phyloP scores from a whole-genome alignment of 2,329 filamentous ascomycete genomes.

The Aspergillus pseudotamarii region DNA sequence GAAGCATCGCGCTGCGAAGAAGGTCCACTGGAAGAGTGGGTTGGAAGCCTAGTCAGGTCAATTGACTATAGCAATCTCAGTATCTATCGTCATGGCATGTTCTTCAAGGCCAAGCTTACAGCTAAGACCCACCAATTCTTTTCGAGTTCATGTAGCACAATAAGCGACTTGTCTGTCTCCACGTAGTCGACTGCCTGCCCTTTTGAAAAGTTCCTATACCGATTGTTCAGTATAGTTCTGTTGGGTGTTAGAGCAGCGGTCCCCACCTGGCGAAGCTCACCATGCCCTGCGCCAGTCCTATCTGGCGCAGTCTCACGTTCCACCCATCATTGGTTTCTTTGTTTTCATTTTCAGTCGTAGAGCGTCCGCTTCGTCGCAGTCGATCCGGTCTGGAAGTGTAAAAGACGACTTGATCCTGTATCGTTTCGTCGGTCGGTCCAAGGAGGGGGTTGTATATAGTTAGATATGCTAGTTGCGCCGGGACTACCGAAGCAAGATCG shows the following conservation, averaged over 20 bases:
- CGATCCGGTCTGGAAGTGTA: slow-evolving; percentile 66
- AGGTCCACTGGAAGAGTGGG: slow-evolving; percentile 49
- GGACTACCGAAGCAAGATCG: slow-evolving; percentile 55
- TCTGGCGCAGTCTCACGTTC: slow-evolving; percentile 87
- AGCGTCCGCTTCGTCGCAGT: slow-evolving; percentile 26
- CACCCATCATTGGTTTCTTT: slow-evolving; percentile 62
- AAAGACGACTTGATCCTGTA: slow-evolving; percentile 86
- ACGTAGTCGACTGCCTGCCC: slow-evolving; percentile 78
- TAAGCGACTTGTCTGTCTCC: slow-evolving; percentile 85
- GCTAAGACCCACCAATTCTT: slow-evolving; percentile 93
- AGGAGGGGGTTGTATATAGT: slow-evolving; percentile 93
- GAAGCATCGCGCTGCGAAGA: slow-evolving; percentile 39
- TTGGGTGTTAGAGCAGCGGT: slow-evolving; percentile 16
- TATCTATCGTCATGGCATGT: background rate
- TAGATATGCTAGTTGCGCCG: slow-evolving; percentile 86
- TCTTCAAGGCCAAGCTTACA: slow-evolving; percentile 56
- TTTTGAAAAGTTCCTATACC: slow-evolving; percentile 72
- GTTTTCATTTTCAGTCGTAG: slow-evolving; percentile 24
- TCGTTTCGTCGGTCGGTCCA: slow-evolving; percentile 70
- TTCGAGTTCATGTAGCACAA: slow-evolving; percentile 86
- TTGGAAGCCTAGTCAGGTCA: slow-evolving; percentile 74
- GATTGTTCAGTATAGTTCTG: slow-evolving; percentile 19
- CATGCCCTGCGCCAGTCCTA: slow-evolving; percentile 96
- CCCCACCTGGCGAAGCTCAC: slow-evolving; percentile 77
- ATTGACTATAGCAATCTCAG: slow-evolving; percentile 62